A percentile compares a stretch with the other conserved stretches of the same genome.
Evolutionary conservation across 2,329 filamentous ascomycete species (phyloP).

Genomic region (Coleophoma cylindrospora): DNA sequence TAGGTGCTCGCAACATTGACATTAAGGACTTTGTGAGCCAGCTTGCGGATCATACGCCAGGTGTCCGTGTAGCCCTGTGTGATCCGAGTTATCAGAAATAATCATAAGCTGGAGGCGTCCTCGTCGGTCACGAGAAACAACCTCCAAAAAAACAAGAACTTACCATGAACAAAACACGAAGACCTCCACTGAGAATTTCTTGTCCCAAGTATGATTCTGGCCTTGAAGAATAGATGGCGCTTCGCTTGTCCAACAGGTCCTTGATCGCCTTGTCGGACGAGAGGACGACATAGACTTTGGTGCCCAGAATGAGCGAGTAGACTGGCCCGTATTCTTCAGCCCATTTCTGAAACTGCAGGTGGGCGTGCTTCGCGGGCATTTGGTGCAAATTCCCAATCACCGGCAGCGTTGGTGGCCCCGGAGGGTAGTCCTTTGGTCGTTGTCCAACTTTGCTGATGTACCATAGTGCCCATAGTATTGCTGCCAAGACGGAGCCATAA

Average conservation of each 20-base stretch:
- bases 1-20: constrained; percentile 18
- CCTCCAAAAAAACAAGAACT: constrained; percentile 23
- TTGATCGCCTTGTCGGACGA: constrained; percentile 9
- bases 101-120: too few relatives aligned
- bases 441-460: constrained; percentile 1
- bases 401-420: constrained; percentile 13
- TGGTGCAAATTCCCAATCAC: constrained; percentile 10
- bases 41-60: constrained; percentile 38
- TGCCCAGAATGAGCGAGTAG: constrained; percentile 21
- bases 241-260: constrained; percentile 13
- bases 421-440: constrained; percentile 8
- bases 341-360: constrained; percentile 14
- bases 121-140: not conserved
- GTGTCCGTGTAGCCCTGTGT: not conserved
- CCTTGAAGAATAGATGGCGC: constrained; percentile 10
- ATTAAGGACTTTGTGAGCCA: constrained; percentile 33
- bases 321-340: constrained; percentile 19
- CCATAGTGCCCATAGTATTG: too few relatives aligned
- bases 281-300: constrained; percentile 12
- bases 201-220: constrained; percentile 9
- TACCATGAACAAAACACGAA: constrained; percentile 40
- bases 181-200: constrained; percentile 31
- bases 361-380: constrained; percentile 6
- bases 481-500: too few relatives aligned
- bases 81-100: too few relatives aligned